A percentile compares a stretch with the other conserved stretches of the same genome.
phyloP scores from a whole-genome alignment of 2,329 filamentous ascomycete genomes.

The Trichoderma gracile region DNA sequence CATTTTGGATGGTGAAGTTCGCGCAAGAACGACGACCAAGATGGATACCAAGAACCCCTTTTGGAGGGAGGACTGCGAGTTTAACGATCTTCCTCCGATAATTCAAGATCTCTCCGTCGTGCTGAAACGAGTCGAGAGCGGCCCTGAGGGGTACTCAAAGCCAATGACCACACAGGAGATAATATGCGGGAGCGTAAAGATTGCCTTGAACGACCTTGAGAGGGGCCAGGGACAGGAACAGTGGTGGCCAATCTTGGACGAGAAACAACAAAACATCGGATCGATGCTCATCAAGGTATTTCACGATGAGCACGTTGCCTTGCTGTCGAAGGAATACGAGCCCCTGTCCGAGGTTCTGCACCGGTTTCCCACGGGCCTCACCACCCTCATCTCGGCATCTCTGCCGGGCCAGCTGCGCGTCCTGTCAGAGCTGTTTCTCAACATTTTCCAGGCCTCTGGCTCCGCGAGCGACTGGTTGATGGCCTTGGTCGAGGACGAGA shows the following conservation, averaged over 20 bases:
- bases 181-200: slow-evolving; percentile 72
- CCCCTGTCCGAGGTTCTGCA: slow-evolving; percentile 81
- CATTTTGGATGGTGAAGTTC: slow-evolving; percentile 75
- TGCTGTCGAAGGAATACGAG: slow-evolving; percentile 83
- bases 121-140: slow-evolving; percentile 65
- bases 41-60: slow-evolving; percentile 72
- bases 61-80: slow-evolving; percentile 81
- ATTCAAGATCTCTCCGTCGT: slow-evolving; percentile 70
- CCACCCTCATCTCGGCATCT: slow-evolving; percentile 77
- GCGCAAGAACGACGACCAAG: slow-evolving; percentile 73
- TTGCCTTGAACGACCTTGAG: slow-evolving; percentile 77
- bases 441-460: slow-evolving; percentile 93
- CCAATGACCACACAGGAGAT: slow-evolving; percentile 51
- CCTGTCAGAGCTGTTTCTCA: slow-evolving; percentile 83
- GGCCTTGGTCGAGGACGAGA: slow-evolving; percentile 92
- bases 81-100: slow-evolving; percentile 68
- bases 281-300: slow-evolving; percentile 82
- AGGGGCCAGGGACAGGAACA: slow-evolving; percentile 77
- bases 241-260: slow-evolving; percentile 82
- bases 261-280: slow-evolving; percentile 72
- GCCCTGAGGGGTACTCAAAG: slow-evolving; percentile 45
- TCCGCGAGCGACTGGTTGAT: slow-evolving; percentile 86
- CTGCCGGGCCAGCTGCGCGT: slow-evolving; percentile 75
- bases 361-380: slow-evolving; percentile 79
- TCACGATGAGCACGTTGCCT: slow-evolving; percentile 85